Percentiles rank a stretch among this genome's conserved stretches.
Evolutionary conservation across 2,329 filamentous ascomycete species (phyloP).

Genomic region (Colletotrichum sp.): DNA sequence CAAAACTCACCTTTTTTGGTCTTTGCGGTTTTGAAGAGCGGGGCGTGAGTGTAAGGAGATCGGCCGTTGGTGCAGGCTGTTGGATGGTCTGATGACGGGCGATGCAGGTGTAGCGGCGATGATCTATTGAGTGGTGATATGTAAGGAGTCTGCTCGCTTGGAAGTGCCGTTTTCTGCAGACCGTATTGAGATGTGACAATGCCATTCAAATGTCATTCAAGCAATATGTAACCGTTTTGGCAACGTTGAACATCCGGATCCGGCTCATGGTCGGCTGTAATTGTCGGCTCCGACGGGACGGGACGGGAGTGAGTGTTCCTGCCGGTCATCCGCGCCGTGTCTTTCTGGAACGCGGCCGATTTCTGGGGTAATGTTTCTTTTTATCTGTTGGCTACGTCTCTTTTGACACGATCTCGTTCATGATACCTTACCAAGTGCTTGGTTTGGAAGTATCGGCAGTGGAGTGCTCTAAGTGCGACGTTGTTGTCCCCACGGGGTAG

Average conservation of each 20-base stretch:
- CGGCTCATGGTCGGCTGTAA: not conserved
- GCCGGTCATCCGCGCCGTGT: not conserved
- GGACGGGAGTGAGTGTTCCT: not conserved
- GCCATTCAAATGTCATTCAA: not conserved
- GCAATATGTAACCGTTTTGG: not conserved
- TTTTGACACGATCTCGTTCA: not conserved
- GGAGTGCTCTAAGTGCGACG: not conserved
- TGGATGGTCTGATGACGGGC: not conserved
- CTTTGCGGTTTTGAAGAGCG: not conserved
- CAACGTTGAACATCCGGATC: not conserved
- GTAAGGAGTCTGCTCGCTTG: not conserved
- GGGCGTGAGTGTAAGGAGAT: not conserved
- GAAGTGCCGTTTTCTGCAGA: not conserved
- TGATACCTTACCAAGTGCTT: not conserved
- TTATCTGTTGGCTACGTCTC: not conserved
- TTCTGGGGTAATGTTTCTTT: not conserved
- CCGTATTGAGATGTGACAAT: not conserved
- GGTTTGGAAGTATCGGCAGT: not conserved
- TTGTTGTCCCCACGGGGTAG: constrained; percentile 7
- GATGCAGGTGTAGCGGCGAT: not conserved
- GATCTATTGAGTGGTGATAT: not conserved
- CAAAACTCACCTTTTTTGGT: not conserved
- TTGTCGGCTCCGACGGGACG: not conserved
- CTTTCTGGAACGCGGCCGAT: not conserved
- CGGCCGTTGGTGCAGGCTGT: not conserved